Conservation (phyloP, 306 rosid species). For the Lupinus albus region DNA sequence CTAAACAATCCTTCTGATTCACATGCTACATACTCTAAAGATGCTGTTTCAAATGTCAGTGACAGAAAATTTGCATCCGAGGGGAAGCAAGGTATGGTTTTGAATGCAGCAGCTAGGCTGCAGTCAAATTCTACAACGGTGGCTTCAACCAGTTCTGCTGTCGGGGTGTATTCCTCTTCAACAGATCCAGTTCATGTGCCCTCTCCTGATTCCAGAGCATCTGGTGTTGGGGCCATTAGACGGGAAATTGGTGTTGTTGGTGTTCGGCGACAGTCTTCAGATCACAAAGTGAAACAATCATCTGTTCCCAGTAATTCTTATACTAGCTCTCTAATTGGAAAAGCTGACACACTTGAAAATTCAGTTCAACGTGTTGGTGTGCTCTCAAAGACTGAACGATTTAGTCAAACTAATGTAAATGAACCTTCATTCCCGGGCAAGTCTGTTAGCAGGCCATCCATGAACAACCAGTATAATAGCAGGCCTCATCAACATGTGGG, state of each 20-base stretch:
- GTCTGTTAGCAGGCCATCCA: constrained; percentile 55
- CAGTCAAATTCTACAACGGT: constrained; percentile 53
- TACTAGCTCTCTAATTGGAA: constrained; percentile 57
- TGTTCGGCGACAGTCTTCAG: constrained; percentile 74
- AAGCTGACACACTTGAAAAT: constrained; percentile 64
- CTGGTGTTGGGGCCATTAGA: constrained; percentile 88
- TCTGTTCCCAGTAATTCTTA: constrained; percentile 60
- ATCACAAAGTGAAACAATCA: constrained; percentile 54
- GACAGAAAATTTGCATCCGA: constrained; percentile 51
- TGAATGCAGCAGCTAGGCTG: constrained; percentile 48
- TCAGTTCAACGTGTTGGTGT: constrained; percentile 63
- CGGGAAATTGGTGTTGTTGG: constrained; percentile 98
- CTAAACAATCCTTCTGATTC: constrained; percentile 60
- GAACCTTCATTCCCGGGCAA: constrained; percentile 60
- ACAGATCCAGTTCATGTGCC: constrained; percentile 99
- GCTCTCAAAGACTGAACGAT: constrained; percentile 63
- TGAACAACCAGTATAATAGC: constrained; percentile 60
- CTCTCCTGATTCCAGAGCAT: constrained; percentile 90
- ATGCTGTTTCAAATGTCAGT: constrained; percentile 44
- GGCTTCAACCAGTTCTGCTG: constrained; percentile 67
- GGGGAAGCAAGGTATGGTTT: constrained; percentile 53
- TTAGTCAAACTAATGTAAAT: constrained; percentile 53
- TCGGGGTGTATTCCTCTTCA: constrained; percentile 92
- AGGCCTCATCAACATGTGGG: constrained; percentile 74
- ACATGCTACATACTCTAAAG: constrained; percentile 48